Base-by-base conservation (phyloP, 306 rosid genomes). In the Castanea sativa region DNA sequence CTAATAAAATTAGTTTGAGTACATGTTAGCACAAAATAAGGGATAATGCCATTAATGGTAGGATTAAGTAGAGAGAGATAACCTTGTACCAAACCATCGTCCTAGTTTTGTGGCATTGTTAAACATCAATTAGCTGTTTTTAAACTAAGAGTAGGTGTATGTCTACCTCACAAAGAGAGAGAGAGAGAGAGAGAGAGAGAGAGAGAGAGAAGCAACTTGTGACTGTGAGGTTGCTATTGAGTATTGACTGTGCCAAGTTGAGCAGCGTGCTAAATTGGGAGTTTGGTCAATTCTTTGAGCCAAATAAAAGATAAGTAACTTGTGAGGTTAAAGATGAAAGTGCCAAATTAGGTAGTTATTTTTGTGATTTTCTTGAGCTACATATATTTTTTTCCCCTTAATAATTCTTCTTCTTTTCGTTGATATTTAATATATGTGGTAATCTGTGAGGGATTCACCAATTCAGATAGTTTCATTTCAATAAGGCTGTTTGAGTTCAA, bases 61-160 rank as follows among this genome's bases (percentile, higher is more conserved):
- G 21, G 2, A 70, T 11, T 71, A 55, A 61, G 15, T 18, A 75
- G 45, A 23, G 80, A 73, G 77, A 71, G 75, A 41, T 45, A 70
- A 61, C 61, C 38, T 60, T 51, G 59, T 56, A 65, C 69, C 58
- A 53, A 80, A n/a, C 38, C 38, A 30, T 61, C 3, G 61, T 53
- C 78, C 61, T 77, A 56, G 3, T 73, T 53, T 65, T 16, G 73
- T 61, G 84, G 58, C 63, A 61, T 70, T 63, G 64, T 16, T 76
- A 56, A 71, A 61, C 78, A 11, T 71, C 53, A 35, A 71, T 76
- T 76, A 80, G 79, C 84, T 73, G 82, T 76, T 82, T 52, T 21
- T 58, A 68, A 49, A 67, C 82, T 80, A 57, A 68, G 70, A 55
- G 67, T 76, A 12, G 82, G 84, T 67, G 76, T 57, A 64, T 57